Percentiles rank a stretch among this genome's conserved stretches.
Evolutionary conservation across 208 protist genomes (phyloP).

Genomic region (Leptomonas seymouri): DNA sequence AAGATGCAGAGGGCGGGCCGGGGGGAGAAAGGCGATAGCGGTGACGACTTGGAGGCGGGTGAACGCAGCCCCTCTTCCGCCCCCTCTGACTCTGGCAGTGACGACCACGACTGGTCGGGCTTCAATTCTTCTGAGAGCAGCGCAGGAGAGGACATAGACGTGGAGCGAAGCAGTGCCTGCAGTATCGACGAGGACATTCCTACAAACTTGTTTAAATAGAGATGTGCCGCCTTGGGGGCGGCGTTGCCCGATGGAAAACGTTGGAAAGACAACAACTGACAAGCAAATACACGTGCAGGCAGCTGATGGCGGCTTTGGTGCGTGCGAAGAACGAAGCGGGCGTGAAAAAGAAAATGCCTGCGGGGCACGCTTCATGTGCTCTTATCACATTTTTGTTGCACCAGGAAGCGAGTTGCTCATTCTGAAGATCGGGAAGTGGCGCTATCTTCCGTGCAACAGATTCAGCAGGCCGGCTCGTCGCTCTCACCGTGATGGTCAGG

Average conservation of each 20-base stretch:
- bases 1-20: neutral
- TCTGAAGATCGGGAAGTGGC: no score
- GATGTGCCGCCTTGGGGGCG: neutral
- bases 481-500: no score
- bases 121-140: slow-evolving; percentile 17
- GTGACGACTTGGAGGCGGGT: slow-evolving; percentile 31
- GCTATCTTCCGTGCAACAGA: no score
- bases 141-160: slow-evolving; percentile 16
- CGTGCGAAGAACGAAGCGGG: no score
- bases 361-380: no score
- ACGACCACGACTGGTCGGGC: slow-evolving; percentile 34
- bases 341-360: no score
- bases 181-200: slow-evolving; percentile 35
- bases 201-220: slow-evolving; percentile 28
- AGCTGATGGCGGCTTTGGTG: no score
- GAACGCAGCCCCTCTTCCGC: slow-evolving; percentile 25
- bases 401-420: no score
- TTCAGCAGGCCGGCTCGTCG: no score
- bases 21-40: no score
- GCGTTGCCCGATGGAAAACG: neutral
- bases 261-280: neutral
- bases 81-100: slow-evolving; percentile 24
- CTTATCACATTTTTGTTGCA: no score
- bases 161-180: slow-evolving; percentile 27
- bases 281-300: neutral